Percentiles rank a stretch among this genome's conserved stretches.
These are phyloP conservation scores for Phaseolus coccineus DNA, from an alignment of 331 rosid genomes.

Conservation along the genomic window DNA sequence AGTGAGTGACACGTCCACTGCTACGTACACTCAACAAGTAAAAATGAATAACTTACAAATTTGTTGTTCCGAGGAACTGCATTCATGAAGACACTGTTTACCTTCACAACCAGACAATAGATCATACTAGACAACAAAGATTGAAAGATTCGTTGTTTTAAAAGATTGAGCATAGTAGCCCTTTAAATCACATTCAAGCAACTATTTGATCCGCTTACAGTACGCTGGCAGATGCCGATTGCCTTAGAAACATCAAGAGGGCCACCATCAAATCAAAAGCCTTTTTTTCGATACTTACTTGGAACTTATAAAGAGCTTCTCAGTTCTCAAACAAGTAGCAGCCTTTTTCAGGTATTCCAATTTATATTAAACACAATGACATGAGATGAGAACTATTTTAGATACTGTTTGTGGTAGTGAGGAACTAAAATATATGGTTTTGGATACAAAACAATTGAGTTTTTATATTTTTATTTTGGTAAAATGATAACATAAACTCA, in stretches of 20 bases:
- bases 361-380: constrained; percentile 9
- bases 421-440: background rate
- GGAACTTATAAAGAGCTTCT: background rate
- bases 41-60: background rate
- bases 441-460: background rate
- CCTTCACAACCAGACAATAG: background rate
- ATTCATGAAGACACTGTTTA: constrained; percentile 23
- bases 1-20: background rate
- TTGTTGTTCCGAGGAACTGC: background rate
- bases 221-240: background rate
- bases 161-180: background rate
- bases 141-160: background rate
- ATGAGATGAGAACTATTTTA: background rate
- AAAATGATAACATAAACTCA: background rate
- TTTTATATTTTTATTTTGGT: background rate
- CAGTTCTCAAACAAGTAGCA: background rate
- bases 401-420: background rate
- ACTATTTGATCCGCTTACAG: background rate
- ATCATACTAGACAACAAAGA: background rate
- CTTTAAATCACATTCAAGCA: background rate
- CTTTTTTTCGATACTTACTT: background rate
- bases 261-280: background rate
- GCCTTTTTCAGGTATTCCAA: constrained; percentile 12
- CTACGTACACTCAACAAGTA: background rate
- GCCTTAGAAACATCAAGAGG: constrained; percentile 11